These are phyloP conservation scores for Eucalyptus tenuipes DNA, from an alignment of 345 rosid species.

Conservation along the genomic window DNA sequence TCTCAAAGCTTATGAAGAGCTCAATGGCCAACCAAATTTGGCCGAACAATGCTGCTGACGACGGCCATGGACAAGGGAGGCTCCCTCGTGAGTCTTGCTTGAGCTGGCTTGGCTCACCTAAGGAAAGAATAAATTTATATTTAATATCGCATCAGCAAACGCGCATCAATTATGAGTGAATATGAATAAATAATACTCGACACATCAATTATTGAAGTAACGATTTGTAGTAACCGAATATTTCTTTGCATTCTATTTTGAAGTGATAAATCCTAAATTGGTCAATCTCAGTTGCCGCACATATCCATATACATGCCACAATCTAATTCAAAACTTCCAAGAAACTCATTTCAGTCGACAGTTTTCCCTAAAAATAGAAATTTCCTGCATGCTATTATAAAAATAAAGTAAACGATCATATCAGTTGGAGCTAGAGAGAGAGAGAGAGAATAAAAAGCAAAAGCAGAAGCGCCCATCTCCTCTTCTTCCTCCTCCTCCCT, in stretches of 20 bases:
- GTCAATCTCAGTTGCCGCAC: background rate
- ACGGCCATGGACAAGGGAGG: background rate
- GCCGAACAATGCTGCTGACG: background rate
- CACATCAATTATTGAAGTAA: background rate
- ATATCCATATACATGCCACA: background rate
- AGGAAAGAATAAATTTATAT: background rate
- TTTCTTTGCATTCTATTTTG: background rate
- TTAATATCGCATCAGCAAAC: background rate
- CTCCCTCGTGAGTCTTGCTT: background rate
- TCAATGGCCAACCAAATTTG: background rate
- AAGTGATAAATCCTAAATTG: background rate
- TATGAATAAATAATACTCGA: background rate
- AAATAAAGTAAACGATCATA: background rate
- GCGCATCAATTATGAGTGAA: background rate
- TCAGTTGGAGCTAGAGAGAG: background rate
- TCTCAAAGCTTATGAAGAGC: background rate
- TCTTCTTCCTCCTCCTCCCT: background rate
- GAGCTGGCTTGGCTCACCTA: background rate
- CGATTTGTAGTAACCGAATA: background rate
- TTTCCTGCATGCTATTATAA: background rate
- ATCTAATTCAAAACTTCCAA: background rate
- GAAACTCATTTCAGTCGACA: background rate
- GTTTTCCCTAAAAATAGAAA: background rate
- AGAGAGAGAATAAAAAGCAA: background rate
- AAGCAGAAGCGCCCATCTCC: background rate